Percentiles rank a stretch among this genome's conserved stretches.
phyloP scores from a whole-genome alignment of 495 filamentous ascomycete species.

The Aspergillus bertholletiae region DNA sequence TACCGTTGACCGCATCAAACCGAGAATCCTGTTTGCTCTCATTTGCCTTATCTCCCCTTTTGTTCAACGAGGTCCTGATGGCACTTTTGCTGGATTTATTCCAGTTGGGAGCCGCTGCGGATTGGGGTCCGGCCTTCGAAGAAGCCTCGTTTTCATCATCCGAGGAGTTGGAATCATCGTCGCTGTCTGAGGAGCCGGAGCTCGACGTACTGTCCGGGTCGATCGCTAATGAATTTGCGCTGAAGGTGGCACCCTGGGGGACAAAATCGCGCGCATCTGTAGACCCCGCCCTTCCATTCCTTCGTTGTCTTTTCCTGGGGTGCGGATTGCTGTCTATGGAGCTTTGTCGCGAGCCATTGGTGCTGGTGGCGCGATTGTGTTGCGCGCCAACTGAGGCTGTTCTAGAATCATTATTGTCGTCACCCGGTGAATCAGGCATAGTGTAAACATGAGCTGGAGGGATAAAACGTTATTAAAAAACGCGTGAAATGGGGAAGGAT shows the following conservation, averaged over 20 bases:
- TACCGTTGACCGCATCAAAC: conserved; percentile 39
- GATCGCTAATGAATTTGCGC: conserved; percentile 26
- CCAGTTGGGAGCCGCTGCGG: conserved; percentile 37
- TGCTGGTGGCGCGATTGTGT: conserved; percentile 18
- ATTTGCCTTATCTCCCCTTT: conserved; percentile 13
- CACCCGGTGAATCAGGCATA: conserved; percentile 29
- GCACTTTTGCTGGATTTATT: conserved; percentile 35
- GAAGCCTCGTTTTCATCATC: conserved; percentile 6
- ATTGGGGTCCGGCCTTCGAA: not conserved
- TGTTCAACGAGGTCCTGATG: conserved; percentile 34
- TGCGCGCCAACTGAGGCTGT: conserved; percentile 36
- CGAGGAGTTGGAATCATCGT: conserved; percentile 9
- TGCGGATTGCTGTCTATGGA: conserved; percentile 24
- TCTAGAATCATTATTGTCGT: conserved; percentile 41
- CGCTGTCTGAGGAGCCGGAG: conserved; percentile 18
- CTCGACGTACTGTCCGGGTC: conserved; percentile 35
- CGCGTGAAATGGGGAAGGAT: not conserved
- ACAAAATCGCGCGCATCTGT: conserved; percentile 30
- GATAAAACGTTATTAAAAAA: not conserved
- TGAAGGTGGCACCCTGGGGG: conserved; percentile 38
- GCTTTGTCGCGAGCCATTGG: conserved; percentile 21
- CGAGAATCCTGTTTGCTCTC: conserved; percentile 15
- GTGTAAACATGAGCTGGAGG: not conserved
- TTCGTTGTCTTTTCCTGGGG: conserved; percentile 30
- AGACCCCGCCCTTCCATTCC: conserved; percentile 12